These are phyloP conservation scores for Isabelozyma heimii DNA, from an alignment of 805 yeast genomes.

Conservation along the genomic window DNA sequence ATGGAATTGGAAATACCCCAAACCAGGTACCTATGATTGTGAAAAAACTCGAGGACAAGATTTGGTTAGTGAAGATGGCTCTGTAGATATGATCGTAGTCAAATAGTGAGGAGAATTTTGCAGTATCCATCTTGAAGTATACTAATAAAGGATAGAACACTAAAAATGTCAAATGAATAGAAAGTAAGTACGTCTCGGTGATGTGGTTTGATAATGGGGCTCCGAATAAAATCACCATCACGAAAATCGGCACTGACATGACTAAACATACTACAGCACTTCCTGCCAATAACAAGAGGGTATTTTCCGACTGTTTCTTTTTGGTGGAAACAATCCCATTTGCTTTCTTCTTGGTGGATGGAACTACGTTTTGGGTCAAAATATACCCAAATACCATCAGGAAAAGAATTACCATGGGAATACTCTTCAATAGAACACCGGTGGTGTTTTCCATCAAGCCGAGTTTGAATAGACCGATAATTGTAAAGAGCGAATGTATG, in stretches of 20 bases:
- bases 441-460: slow-evolving; percentile 26
- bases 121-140: slow-evolving; percentile 49
- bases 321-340: slow-evolving; percentile 2
- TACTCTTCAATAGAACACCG: slow-evolving; percentile 22
- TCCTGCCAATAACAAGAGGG: slow-evolving; percentile 21
- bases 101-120: slow-evolving; percentile 24
- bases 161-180: slow-evolving; percentile 61
- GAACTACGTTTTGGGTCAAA: slow-evolving; percentile 7
- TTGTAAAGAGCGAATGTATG: slow-evolving; percentile 23
- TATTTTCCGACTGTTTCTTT: slow-evolving; percentile 11
- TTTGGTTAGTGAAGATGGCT: slow-evolving; percentile 21
- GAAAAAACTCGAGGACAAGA: slow-evolving; percentile 24
- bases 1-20: slow-evolving; percentile 90
- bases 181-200: slow-evolving; percentile 55
- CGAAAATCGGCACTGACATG: slow-evolving; percentile 37
- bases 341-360: background rate
- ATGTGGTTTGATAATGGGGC: slow-evolving; percentile 65
- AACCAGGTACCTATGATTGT: slow-evolving; percentile 74
- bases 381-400: slow-evolving; percentile 23
- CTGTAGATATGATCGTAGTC: slow-evolving; percentile 16
- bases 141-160: slow-evolving; percentile 64
- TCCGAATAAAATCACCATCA: slow-evolving; percentile 62
- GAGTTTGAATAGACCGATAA: slow-evolving; percentile 25
- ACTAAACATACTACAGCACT: slow-evolving; percentile 28
- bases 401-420: slow-evolving; percentile 16